Evolutionary conservation across 208 protist species (phyloP), one percentile per base, ranked within the genome.

Genomic region (Porcisia hertigi): DNA sequence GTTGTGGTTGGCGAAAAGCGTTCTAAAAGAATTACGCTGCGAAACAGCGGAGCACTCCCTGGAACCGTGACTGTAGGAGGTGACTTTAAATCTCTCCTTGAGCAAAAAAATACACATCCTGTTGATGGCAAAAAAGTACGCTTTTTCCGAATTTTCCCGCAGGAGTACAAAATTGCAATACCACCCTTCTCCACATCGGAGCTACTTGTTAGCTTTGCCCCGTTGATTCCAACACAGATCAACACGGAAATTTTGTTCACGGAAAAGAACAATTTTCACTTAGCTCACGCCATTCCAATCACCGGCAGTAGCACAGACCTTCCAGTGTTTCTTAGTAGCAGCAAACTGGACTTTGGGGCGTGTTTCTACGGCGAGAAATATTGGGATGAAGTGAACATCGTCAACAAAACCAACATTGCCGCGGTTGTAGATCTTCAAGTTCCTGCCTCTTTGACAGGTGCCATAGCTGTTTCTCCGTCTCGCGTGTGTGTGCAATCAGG

Each of bases 361-460:
- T 97, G 94, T 71, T 93, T 92, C 80, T 94, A 88, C 70, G 90
- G 85, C 47, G 82, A 79, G 25, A 83, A 76, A 23, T 97, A 97
- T 81, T 92, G 84, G 71, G 83, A 91, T 57, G 86, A 92, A 70
- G 80, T 94, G 45, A 83, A 54, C 8, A 73, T 97, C 3, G 76
- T 76, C 5, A 97, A 95, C 76, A 80, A 78, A 20, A 85, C 86
- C n/a, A 94, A 89, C 58, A 79, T 92, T 14, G 77, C 90, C 1
- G 88, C 82, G 1, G 71, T 75, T 23, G 82, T 76, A 23, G 76
- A 76, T 9, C 74, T 82, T 57, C 59, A 60, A 23, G 65, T 84
- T 49, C 62, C 76, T 9, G 16, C 62, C 1, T 25, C 52, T 0
- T 72, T 81, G 20, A 54, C 58, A 9, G 79, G 43, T 8, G 63